A percentile compares a stretch with the other conserved stretches of the same genome.
phyloP scores from a whole-genome alignment of 2,329 filamentous ascomycete species.

The Cyclaneusma minus region DNA sequence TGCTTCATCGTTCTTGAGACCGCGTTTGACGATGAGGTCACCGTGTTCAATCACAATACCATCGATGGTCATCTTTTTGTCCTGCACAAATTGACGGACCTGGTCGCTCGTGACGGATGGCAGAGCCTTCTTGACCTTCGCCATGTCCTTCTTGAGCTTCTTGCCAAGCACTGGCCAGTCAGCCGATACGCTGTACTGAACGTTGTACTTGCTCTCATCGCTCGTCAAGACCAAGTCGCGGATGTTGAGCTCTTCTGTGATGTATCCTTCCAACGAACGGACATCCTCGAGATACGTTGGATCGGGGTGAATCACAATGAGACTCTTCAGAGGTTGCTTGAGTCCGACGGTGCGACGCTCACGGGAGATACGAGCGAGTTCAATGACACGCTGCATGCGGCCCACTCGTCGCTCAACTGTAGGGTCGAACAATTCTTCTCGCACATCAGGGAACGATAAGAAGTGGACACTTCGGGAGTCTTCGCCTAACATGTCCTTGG shows the following conservation, averaged over 20 bases:
- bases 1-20: slow-evolving; percentile 55
- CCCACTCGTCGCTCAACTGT: slow-evolving; percentile 74
- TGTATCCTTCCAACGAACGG: slow-evolving; percentile 71
- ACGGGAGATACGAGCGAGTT: slow-evolving; percentile 71
- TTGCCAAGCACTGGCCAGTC: slow-evolving; percentile 93
- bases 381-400: slow-evolving; percentile 92
- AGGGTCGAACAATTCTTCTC: slow-evolving; percentile 74
- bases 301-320: slow-evolving; percentile 79
- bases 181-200: slow-evolving; percentile 77
- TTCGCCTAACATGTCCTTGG: slow-evolving; percentile 48
- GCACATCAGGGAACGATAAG: slow-evolving; percentile 74
- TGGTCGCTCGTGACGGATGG: slow-evolving; percentile 64
- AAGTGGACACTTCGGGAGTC: slow-evolving; percentile 87
- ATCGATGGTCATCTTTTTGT: slow-evolving; percentile 65
- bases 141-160: slow-evolving; percentile 92
- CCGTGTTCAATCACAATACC: slow-evolving; percentile 71
- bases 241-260: slow-evolving; percentile 83
- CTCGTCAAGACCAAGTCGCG: slow-evolving; percentile 69
- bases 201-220: slow-evolving; percentile 82
- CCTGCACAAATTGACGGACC: slow-evolving; percentile 61
- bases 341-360: slow-evolving; percentile 73
- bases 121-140: slow-evolving; percentile 80
- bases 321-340: slow-evolving; percentile 79
- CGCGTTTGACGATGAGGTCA: slow-evolving; percentile 71
- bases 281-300: slow-evolving; percentile 75